These are phyloP conservation scores for Trichocladium antarcticum DNA, from an alignment of 495 filamentous ascomycete species.

Conservation along the genomic window DNA sequence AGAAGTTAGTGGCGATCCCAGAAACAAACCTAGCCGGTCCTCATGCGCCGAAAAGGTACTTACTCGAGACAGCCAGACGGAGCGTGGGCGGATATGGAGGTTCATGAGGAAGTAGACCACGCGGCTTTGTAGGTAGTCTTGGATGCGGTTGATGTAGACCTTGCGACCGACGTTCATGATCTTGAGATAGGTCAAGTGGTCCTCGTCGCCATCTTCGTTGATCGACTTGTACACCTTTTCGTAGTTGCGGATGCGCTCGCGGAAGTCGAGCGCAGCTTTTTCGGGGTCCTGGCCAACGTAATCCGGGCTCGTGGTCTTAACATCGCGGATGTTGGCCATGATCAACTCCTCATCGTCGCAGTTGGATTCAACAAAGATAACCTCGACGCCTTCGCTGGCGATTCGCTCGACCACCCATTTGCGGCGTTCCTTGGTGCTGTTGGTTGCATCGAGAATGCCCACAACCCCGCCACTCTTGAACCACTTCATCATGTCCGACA, in stretches of 20 bases:
- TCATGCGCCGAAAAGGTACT: constrained; percentile 20
- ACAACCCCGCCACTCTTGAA: constrained; percentile 70
- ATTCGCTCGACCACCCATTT: constrained; percentile 81
- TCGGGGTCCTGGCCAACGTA: constrained; percentile 93
- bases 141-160: constrained; percentile 93
- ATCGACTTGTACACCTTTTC: constrained; percentile 92
- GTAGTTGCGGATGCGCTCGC: constrained; percentile 88
- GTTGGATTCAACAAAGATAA: constrained; percentile 88
- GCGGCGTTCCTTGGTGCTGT: constrained; percentile 79
- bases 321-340: constrained; percentile 94
- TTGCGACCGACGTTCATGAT: constrained; percentile 91
- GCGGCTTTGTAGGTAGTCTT: constrained; percentile 89
- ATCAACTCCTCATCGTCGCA: constrained; percentile 92
- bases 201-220: constrained; percentile 63
- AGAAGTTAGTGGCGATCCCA: constrained; percentile 12
- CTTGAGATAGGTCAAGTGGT: constrained; percentile 81
- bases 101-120: constrained; percentile 98
- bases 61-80: constrained; percentile 93
- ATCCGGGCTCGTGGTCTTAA: constrained; percentile 93
- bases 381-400: constrained; percentile 62
- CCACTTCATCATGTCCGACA: constrained; percentile 86
- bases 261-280: constrained; percentile 77
- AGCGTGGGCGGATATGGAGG: constrained; percentile 91
- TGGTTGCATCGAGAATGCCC: constrained; percentile 89
- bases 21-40: neutral